These are phyloP conservation scores for Cardamine chenopodiifolia DNA, from an alignment of 345 rosid species.

Conservation along the genomic window DNA sequence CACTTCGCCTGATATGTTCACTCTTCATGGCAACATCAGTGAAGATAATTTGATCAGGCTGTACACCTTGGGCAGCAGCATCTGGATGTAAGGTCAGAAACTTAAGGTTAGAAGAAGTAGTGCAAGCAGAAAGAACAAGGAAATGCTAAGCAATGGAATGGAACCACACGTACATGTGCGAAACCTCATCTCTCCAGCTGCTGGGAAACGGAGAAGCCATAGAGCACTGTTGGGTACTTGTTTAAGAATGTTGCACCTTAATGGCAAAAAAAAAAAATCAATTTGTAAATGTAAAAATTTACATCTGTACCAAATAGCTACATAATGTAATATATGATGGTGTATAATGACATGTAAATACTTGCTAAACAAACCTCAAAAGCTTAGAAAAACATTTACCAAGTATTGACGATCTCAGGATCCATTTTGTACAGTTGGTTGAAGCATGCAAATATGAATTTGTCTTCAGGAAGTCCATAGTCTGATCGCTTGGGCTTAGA, in stretches of 20 bases:
- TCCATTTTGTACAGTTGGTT: slow-evolving; percentile 99
- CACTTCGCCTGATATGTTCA: slow-evolving; percentile 93
- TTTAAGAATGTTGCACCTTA: slow-evolving; percentile 97
- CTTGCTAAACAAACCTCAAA: slow-evolving; percentile 6
- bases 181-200: slow-evolving; percentile 96
- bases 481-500: slow-evolving; percentile 80
- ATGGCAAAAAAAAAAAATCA: not conserved
- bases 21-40: slow-evolving; percentile 98
- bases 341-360: not conserved
- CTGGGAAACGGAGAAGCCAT: slow-evolving; percentile 99
- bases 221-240: slow-evolving; percentile 94
- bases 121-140: slow-evolving; percentile 9
- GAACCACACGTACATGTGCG: slow-evolving; percentile 63
- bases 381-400: slow-evolving; percentile 50
- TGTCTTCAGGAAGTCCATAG: slow-evolving; percentile 94
- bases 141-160: not conserved
- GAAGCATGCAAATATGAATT: slow-evolving; percentile 97
- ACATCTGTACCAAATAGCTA: slow-evolving; percentile 6
- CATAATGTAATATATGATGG: not conserved
- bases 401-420: slow-evolving; percentile 88
- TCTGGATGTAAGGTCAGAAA: slow-evolving; percentile 49
- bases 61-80: slow-evolving; percentile 86
- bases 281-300: not conserved
- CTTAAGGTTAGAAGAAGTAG: not conserved
- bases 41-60: slow-evolving; percentile 88